phyloP scores from a whole-genome alignment of 768 basidiomycete species.

The Boletus rex-veris region DNA sequence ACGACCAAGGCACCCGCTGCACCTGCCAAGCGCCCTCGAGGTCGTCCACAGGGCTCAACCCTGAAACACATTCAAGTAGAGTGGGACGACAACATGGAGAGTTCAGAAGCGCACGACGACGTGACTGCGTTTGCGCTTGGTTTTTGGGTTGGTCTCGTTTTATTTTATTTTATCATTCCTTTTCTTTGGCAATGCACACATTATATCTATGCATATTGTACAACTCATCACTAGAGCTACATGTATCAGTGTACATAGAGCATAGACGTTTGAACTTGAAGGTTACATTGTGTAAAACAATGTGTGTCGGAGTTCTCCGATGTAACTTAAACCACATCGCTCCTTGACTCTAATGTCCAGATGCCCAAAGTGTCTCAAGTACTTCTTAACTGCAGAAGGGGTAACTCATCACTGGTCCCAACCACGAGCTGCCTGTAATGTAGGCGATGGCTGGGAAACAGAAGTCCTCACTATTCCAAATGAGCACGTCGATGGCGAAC shows the following conservation, averaged over 20 bases:
- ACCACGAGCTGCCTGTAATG: too few species aligned
- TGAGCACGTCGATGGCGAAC: too few species aligned
- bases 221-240: slow-evolving; percentile 8
- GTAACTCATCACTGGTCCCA: too few species aligned
- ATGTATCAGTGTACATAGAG: slow-evolving; percentile 12
- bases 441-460: too few species aligned
- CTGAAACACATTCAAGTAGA: slow-evolving; percentile 17
- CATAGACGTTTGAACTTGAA: background rate
- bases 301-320: too few species aligned
- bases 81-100: background rate
- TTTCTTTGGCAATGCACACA: background rate
- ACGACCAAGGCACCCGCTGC: background rate
- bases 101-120: slow-evolving; percentile 10
- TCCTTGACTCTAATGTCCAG: too few species aligned
- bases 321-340: too few species aligned
- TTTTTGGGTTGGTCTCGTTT: too few species aligned
- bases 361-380: too few species aligned
- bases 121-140: background rate
- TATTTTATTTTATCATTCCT: background rate
- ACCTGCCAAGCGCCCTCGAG: slow-evolving; percentile 12
- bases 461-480: too few species aligned
- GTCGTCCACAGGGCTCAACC: slow-evolving; percentile 20
- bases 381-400: too few species aligned
- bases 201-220: slow-evolving; percentile 17
- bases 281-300: background rate